phyloP scores from a whole-genome alignment of 257 asterid genomes.

The Mitragyna speciosa region DNA sequence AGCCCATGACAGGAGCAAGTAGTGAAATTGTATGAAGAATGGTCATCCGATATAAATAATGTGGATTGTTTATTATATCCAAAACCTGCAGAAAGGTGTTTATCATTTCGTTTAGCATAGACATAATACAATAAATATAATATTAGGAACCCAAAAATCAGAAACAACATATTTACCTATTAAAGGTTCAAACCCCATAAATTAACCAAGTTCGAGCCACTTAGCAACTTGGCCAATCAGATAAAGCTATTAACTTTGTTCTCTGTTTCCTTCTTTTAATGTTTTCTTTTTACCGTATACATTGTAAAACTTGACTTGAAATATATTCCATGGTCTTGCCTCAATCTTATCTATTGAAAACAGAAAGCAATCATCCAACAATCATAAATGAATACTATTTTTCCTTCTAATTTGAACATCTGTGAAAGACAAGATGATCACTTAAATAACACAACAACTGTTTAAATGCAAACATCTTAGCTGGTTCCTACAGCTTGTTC shows the following conservation, averaged over 20 bases:
- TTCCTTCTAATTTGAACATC: not conserved
- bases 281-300: not conserved
- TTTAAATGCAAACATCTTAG: not conserved
- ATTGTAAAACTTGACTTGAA: not conserved
- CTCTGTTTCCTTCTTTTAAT: not conserved
- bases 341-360: not conserved
- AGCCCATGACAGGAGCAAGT: constrained; percentile 94
- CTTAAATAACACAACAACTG: not conserved
- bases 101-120: not conserved
- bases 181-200: not conserved
- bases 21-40: constrained; percentile 75
- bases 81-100: constrained; percentile 48
- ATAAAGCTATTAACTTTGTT: not conserved
- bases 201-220: not conserved
- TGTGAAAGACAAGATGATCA: not conserved
- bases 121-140: not conserved
- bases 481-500: not conserved
- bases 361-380: not conserved
- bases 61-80: constrained; percentile 77
- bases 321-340: not conserved
- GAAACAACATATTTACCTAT: no score
- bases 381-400: not conserved
- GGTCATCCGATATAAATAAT: constrained; percentile 82
- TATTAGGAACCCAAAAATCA: not conserved
- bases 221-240: not conserved